Percentiles rank a stretch among this genome's conserved stretches.
These are phyloP conservation scores for Xylariaceae sp. DNA, from an alignment of 2,329 filamentous ascomycete species.

Conservation along the genomic window DNA sequence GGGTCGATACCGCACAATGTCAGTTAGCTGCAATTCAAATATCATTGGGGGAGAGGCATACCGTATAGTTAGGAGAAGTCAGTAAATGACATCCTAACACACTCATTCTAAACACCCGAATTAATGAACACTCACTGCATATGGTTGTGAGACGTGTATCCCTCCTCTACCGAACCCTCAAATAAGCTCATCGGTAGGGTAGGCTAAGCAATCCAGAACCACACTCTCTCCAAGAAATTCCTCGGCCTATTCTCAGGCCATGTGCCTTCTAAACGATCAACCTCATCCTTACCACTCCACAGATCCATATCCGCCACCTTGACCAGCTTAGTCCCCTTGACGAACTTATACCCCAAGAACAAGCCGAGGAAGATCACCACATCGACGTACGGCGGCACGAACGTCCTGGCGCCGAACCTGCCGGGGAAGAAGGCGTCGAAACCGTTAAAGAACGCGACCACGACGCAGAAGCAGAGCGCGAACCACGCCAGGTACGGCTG, in stretches of 20 bases:
- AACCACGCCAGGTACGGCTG: conserved; percentile 67
- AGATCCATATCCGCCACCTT: conserved; percentile 35
- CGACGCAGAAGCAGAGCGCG: conserved; percentile 52
- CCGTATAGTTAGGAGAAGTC: too few relatives aligned
- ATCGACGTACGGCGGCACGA: conserved; percentile 65
- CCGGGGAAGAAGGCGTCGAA: conserved; percentile 66
- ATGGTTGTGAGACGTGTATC: too few relatives aligned
- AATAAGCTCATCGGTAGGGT: too few relatives aligned
- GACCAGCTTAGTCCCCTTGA: conserved; percentile 52
- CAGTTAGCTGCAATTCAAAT: too few relatives aligned
- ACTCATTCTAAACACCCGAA: too few relatives aligned
- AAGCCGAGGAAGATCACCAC: conserved; percentile 61
- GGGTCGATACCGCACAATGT: too few relatives aligned
- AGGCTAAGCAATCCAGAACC: conserved; percentile 36
- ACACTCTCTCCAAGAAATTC: conserved; percentile 36
- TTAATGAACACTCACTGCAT: too few relatives aligned
- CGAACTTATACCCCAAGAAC: conserved; percentile 61
- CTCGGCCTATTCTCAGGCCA: conserved; percentile 33
- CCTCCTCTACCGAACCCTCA: too few relatives aligned
- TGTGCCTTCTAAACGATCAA: conserved; percentile 33
- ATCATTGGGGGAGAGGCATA: too few relatives aligned
- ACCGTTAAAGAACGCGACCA: conserved; percentile 67
- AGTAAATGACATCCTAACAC: too few relatives aligned
- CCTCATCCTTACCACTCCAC: conserved; percentile 37
- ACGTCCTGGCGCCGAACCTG: conserved; percentile 40